Evolutionary conservation across 805 yeast genomes (phyloP), one percentile per base, ranked within the genome.

Genomic region (Candida peoriensis): DNA sequence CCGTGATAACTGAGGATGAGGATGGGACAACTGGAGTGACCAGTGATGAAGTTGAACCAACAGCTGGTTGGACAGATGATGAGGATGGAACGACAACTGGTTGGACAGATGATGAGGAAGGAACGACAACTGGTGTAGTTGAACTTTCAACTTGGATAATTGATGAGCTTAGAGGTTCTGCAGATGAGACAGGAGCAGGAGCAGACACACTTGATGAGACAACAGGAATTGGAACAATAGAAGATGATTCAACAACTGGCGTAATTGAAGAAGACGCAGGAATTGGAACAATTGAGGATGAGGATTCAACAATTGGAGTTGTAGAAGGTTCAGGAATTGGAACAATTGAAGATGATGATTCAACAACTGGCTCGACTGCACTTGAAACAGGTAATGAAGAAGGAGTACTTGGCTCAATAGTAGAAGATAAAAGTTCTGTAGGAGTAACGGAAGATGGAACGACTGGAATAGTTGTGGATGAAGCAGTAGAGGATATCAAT

Each of bases 1-100:
- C 76, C 20, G 75, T 80, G 2, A 82, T 81, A 20, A 79, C 85
- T 6, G 83, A 70, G 28, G 80, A 67, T 64, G 78, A 79, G 9
- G 28, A 8, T 8, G 28, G 14, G 12, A 20, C 34, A 13, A 23
- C 22, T n/a, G 28, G 28, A 6, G 26, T 14, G 21, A 31, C 17
- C 6, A 9, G 13, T 18, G 34, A 31, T 6, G 20, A 13, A 31
- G 23, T 18, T 16, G 28, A 13, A 31, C 23, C 12, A 12, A 28
- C 12, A 24, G 18, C 28, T 6, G 34, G 34, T 10, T n/a, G 17
- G 8, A 20, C 24, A 20, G 20, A 13, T 19, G 30, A 20, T 18
- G 33, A 29, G 10, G 33, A 29, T n/a, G 30, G 4, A 11, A 20
- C 26, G n/a, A n/a, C n/a, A 20, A 25, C 18, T 16, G 30, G 13